Evolutionary conservation across 2,329 filamentous ascomycete genomes (phyloP), one percentile per base, ranked within the genome.

Genomic region (Fusarium succisae): DNA sequence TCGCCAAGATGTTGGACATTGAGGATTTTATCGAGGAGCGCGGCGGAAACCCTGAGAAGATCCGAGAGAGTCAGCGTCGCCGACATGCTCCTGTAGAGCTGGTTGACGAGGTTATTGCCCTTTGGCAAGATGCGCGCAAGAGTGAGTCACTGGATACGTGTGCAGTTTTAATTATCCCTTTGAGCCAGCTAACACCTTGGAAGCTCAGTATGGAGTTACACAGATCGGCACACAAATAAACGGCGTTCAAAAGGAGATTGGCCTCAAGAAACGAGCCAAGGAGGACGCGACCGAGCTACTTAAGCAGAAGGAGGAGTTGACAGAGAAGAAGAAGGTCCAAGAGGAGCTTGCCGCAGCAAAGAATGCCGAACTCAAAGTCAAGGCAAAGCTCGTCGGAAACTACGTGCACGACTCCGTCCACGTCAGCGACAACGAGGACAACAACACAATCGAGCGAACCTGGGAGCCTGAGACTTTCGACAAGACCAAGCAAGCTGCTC

Each of bases 211-310:
- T 80, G 90, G 89, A 62, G 93, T 91, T 13, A 94, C 92, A 26
- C 94, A 97, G 82, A 89, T 96, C 77, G 93, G 92, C 76, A 91
- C 91, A 78, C 91, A 93, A 85, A 95, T 98, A 84, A 98, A 98
- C 85, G 91, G 90, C 26, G 89, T 94, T 37, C 94, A 97, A 82
- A 98, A 97, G 85, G 91, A 95, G 82, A 97, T 98, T 80, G 94
- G 93, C 24, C 86, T 90, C 79, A 97, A 96, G 88, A 98, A 97
- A 87, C 98, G 97, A 90, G 92, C 92, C 77, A 98, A 98, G 87
- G 94, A 97, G 85, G 91, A 96, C 81, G 94, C 94, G 45, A 90
- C 90, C 76, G 93, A 95, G 45, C 86, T 98, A 70, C 87, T 98
- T 66, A 86, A 91, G 80, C 87, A 96, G 82, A 98, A 98, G 84